phyloP scores from a whole-genome alignment of 1,284 basidiomycete species.

The Cutaneotrichosporon mucoides region DNA sequence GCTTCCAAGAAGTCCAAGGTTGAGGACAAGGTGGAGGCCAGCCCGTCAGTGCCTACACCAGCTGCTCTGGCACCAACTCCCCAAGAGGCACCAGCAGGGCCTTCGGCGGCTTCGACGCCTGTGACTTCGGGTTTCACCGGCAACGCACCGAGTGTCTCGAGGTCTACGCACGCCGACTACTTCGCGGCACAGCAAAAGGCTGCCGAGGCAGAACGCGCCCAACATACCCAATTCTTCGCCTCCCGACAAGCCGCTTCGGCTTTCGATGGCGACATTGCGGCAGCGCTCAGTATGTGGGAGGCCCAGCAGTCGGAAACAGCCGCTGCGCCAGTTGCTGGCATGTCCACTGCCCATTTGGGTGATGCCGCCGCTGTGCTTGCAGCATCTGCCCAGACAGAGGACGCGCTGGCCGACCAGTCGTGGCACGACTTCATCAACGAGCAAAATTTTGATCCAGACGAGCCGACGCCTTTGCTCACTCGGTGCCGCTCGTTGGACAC shows the following conservation, averaged over 20 bases:
- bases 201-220: slow-evolving; percentile 11
- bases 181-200: slow-evolving; percentile 21
- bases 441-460: slow-evolving; percentile 23
- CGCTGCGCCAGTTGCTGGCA: neutral
- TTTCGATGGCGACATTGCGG: slow-evolving; percentile 15
- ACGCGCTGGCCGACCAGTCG: slow-evolving; percentile 23
- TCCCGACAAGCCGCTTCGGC: slow-evolving; percentile 1
- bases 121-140: slow-evolving; percentile 14
- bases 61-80: neutral
- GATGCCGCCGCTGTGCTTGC: neutral
- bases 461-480: slow-evolving; percentile 22
- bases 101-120: slow-evolving; percentile 9
- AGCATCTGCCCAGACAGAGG: slow-evolving; percentile 5
- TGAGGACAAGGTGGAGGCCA: slow-evolving; percentile 10
- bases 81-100: slow-evolving; percentile 2
- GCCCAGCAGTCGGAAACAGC: neutral
- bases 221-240: slow-evolving; percentile 12
- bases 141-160: slow-evolving; percentile 10
- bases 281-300: slow-evolving; percentile 17
- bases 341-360: neutral
- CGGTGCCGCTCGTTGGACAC: slow-evolving; percentile 21
- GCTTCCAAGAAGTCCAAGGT: slow-evolving; percentile 13
- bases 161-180: slow-evolving; percentile 18
- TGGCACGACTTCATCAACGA: slow-evolving; percentile 26
- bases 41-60: slow-evolving; percentile 1